Conservation (phyloP, 2,329 filamentous ascomycete species). For the Exophiala sideris region DNA sequence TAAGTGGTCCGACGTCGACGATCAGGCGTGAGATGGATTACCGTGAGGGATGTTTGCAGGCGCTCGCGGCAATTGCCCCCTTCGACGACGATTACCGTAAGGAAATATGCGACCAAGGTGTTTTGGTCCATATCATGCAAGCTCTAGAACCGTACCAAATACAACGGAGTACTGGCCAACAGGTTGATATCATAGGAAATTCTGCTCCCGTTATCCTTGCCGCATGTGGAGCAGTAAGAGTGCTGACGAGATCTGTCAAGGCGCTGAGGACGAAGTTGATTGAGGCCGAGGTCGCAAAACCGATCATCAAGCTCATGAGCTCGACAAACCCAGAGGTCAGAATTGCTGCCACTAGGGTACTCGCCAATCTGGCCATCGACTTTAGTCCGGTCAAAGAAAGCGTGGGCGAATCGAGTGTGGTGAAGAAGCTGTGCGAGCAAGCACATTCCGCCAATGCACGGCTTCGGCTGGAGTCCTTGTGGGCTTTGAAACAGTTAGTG, state of each 20-base stretch:
- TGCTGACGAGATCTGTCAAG: conserved; percentile 79
- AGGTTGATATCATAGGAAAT: conserved; percentile 58
- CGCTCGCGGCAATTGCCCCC: conserved; percentile 75
- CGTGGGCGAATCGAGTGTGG: conserved; percentile 69
- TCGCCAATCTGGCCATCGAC: conserved; percentile 82
- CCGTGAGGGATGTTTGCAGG: conserved; percentile 72
- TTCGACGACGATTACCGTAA: conserved; percentile 83
- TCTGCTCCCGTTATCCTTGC: conserved; percentile 75
- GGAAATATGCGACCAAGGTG: conserved; percentile 74
- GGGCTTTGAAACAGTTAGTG: conserved; percentile 90
- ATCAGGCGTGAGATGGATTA: conserved; percentile 68
- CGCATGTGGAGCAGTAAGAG: conserved; percentile 76
- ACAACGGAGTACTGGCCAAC: conserved; percentile 1
- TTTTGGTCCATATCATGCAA: conserved; percentile 76
- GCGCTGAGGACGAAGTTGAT: conserved; percentile 82
- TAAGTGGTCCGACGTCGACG: conserved; percentile 58
- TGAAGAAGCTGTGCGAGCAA: conserved; percentile 76
- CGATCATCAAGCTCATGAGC: conserved; percentile 70
- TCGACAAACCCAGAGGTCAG: conserved; percentile 75
- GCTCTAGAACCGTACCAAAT: conserved; percentile 62
- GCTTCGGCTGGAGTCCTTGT: conserved; percentile 79
- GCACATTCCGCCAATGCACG: conserved; percentile 77
- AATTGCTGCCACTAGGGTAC: conserved; percentile 77
- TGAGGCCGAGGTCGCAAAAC: conserved; percentile 76
- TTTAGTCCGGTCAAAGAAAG: conserved; percentile 88